Evolutionary conservation across 495 filamentous ascomycete genomes (phyloP), one percentile per base, ranked within the genome.

Genomic region (Lasiosphaeria hispida): DNA sequence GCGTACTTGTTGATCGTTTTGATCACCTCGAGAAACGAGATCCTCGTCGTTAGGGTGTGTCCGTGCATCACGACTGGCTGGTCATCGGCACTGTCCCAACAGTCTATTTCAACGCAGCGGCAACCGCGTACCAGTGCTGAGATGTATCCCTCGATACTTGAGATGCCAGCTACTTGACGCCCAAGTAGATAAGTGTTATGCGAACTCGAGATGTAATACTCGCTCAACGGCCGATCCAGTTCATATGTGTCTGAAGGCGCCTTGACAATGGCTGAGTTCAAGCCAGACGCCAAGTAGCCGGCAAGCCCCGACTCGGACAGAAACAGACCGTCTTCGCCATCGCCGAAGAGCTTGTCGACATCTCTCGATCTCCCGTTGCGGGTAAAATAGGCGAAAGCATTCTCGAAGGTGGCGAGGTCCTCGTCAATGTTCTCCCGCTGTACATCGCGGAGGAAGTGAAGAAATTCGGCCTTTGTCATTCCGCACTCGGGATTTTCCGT

Each of bases 161-260:
- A 96, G 38, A 87, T 83, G 19, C 91, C 92, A 33, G 84, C 87
- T 9, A 97, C 86, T 70, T 98, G 94, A 18, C 91, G 86, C 14
- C 94, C 94, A 19, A 94, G 75, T 10, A 98, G 85, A 66, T 98
- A 98, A 9, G 94, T 97, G 71, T 98, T 98, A 78, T 98, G 94
- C 14, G 93, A 97, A 77, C 92, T 96, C 4, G 93, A 97, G 59
- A 97, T 94, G 81, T 92, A 97, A 67, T 98, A 98, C 65, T 98
- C 94, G 69, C 96, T 96, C 67, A 98, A 73, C 0, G 94, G 94
- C 33, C 89, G 85, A 62, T 94, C 84, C 47, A 96, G 85, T 14
- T 76, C 74, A 51, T 77, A 75, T 17, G 82, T 78, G 34, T 83
- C 71, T 5, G 23, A 30, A 30, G 85, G 78, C 45, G 79, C 70